Percentiles rank a stretch among this genome's conserved stretches.
phyloP scores from a whole-genome alignment of 140 eudicot species.

The Bidens hawaiensis region DNA sequence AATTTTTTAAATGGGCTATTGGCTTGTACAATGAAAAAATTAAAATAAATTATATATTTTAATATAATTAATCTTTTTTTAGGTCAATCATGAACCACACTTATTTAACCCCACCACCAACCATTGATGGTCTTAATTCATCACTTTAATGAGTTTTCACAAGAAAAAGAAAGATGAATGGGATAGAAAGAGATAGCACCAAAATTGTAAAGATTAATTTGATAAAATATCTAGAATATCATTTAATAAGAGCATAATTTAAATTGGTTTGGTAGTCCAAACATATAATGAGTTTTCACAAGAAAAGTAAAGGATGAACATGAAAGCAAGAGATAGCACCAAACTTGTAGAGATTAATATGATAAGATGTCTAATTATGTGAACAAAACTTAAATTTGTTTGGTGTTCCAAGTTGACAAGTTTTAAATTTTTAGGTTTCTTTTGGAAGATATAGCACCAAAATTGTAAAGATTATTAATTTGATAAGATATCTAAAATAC shows the following conservation, averaged over 20 bases:
- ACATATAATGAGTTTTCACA: background rate
- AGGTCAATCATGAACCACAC: background rate
- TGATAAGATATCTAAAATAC: too few relatives aligned
- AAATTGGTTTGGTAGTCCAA: too few relatives aligned
- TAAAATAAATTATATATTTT: background rate
- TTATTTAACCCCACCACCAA: background rate
- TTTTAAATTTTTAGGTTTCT: too few relatives aligned
- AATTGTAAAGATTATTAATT: too few relatives aligned
- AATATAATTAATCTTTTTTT: background rate
- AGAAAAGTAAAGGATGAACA: background rate
- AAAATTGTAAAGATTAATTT: background rate
- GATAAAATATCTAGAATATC: background rate
- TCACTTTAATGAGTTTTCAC: slow-evolving; percentile 1
- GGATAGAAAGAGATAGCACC: background rate
- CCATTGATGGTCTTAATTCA: background rate
- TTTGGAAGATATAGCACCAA: too few relatives aligned
- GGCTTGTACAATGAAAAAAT: background rate
- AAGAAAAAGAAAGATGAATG: background rate
- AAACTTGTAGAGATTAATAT: background rate
- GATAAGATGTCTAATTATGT: background rate
- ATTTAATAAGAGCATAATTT: background rate
- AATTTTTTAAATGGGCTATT: too few relatives aligned
- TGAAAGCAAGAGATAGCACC: background rate
- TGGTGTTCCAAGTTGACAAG: too few relatives aligned
- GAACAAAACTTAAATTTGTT: background rate